Percentiles rank a stretch among this genome's conserved stretches.
Conservation (phyloP, 2,329 filamentous ascomycete genomes). For the Simplicillium aogashimaense region DNA sequence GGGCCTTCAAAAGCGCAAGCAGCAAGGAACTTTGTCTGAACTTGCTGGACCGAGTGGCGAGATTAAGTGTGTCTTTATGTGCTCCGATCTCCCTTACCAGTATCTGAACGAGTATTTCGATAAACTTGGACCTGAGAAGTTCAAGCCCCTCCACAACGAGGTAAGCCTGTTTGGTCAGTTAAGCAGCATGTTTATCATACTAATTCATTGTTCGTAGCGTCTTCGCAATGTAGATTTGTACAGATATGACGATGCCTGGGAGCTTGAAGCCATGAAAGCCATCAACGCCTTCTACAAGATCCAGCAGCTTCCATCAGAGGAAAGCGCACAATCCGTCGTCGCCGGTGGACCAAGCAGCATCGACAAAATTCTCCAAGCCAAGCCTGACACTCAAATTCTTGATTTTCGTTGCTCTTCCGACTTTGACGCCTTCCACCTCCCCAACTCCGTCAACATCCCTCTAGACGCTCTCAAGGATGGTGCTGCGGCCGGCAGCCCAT, state of each 20-base stretch:
- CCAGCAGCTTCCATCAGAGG: slow-evolving; percentile 13
- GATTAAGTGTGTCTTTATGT: slow-evolving; percentile 48
- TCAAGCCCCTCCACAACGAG: slow-evolving; percentile 35
- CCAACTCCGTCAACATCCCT: slow-evolving; percentile 34
- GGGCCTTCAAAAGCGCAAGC: slow-evolving; percentile 36
- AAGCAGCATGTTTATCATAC: no score
- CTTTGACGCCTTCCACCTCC: slow-evolving; percentile 31
- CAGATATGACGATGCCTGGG: slow-evolving; percentile 13
- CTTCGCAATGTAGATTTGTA: slow-evolving; percentile 39
- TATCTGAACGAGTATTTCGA: slow-evolving; percentile 50
- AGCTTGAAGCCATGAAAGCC: background rate
- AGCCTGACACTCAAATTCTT: slow-evolving; percentile 25
- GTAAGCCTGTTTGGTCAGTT: slow-evolving; percentile 10
- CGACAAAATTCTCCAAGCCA: slow-evolving; percentile 14
- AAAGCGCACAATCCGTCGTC: slow-evolving; percentile 14
- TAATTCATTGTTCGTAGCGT: slow-evolving; percentile 18
- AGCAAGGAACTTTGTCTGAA: slow-evolving; percentile 29
- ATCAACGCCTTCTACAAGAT: slow-evolving; percentile 10
- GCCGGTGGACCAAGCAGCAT: slow-evolving; percentile 10
- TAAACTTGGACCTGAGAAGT: slow-evolving; percentile 37
- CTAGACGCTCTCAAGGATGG: slow-evolving; percentile 25
- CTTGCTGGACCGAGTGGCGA: slow-evolving; percentile 34
- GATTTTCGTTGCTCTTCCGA: slow-evolving; percentile 32
- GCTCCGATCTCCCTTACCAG: slow-evolving; percentile 53
- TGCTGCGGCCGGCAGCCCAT: slow-evolving; percentile 15